Conservation (phyloP, 192 early-diverging fungal genomes). For the Coemansia sp. region DNA sequence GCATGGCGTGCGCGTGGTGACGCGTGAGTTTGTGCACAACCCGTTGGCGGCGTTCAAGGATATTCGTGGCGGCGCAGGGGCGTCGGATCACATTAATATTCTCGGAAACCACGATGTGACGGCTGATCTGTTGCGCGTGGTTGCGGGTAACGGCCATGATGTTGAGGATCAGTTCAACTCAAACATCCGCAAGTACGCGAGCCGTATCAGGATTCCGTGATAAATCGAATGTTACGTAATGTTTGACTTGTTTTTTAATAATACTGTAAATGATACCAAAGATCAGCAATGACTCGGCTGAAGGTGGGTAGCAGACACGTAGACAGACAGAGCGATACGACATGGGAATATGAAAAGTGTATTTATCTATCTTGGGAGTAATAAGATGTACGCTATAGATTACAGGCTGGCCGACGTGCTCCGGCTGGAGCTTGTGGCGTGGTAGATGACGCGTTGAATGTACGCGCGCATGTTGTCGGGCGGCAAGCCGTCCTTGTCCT, state of each 20-base stretch:
- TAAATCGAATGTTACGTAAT: too few relatives aligned
- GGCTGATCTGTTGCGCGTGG: constrained; percentile 57
- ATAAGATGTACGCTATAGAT: too few relatives aligned
- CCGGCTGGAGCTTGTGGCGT: constrained; percentile 12
- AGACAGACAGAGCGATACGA: not conserved
- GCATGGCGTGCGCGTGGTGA: constrained; percentile 62
- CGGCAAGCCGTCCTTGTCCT: constrained; percentile 37
- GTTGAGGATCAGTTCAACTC: constrained; percentile 45
- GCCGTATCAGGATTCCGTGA: constrained; percentile 29
- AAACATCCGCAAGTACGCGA: constrained; percentile 45
- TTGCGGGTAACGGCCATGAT: constrained; percentile 45
- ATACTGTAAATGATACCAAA: too few relatives aligned
- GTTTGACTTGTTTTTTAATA: too few relatives aligned
- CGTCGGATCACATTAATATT: constrained; percentile 86
- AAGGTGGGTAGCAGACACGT: not conserved
- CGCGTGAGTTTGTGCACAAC: constrained; percentile 68
- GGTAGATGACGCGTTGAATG: constrained; percentile 34
- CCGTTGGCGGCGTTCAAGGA: constrained; percentile 57
- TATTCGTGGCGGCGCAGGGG: constrained; percentile 70
- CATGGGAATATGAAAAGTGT: too few relatives aligned
- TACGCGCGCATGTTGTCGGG: constrained; percentile 40
- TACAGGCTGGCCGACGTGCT: constrained; percentile 25
- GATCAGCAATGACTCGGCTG: too few relatives aligned
- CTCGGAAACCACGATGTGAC: constrained; percentile 75
- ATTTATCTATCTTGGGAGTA: constrained; percentile 3